Evolutionary conservation across 108 stramenopile genomes (phyloP), one percentile per base, ranked within the genome.

Genomic region (Cyclotella atomus): DNA sequence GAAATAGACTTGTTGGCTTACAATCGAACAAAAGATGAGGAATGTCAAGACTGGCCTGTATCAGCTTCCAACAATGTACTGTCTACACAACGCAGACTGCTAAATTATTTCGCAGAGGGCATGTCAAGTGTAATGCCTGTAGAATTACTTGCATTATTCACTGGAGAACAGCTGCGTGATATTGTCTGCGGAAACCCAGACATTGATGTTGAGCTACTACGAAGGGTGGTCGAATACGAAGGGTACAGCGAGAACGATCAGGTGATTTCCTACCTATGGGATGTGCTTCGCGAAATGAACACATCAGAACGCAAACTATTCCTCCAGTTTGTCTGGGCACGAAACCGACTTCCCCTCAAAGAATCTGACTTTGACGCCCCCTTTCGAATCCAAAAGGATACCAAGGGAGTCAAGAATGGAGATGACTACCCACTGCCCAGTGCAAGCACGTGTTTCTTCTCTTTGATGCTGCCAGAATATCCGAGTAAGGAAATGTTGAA

Each of bases 371-470:
- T 98, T 73, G 95, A 96, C 45, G 85, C 92, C 19, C 92, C 92
- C 7, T 98, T 98, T 84, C 94, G 95, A 84, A 93, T 98, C 30
- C 92, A 84, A 62, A 84, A 83, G 34, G 91, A 96, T 72, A 34
- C 73, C 45, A 65, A 75, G 53, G 59, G 70, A 62, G 38, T 65
- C 47, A 79, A 78, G 27, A 73, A 83, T 25, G 68, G 86, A 35
- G 88, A 86, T 12, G 97, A 97, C 65, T 66, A 79, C 8, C 92
- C 91, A 47, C 84, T 99, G 17, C 98, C 98, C 8, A 93, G 92
- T 46, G 96, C 97, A 17, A 96, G 96, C 44, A 99, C 99, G 0
- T 99, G 99, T 65, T 99, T 99, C 88, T 98, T 98, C 81, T 93
- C 95, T 24, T 80, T 99, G 46, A 90, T 87, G 12, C 72, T 99